Evolutionary conservation across 306 rosid genomes (phyloP), one percentile per base, ranked within the genome.

Genomic region (Sindora glabra): DNA sequence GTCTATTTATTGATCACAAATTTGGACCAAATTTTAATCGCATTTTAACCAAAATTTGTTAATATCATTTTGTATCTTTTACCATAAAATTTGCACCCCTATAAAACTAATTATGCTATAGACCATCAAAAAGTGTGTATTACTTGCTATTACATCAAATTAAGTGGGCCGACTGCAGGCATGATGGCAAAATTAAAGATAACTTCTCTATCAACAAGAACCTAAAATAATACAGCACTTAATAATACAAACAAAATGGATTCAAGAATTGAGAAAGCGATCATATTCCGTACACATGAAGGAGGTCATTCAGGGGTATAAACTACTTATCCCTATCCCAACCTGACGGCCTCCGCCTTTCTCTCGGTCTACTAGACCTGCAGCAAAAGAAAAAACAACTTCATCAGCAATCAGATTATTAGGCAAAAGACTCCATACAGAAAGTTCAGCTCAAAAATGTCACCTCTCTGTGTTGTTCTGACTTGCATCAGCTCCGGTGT

Each of bases 261-360:
- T 48, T 45, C 55, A 78, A 55, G 59, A 44, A 46, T 63, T 54
- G 55, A 53, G n/a, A n/a, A n/a, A n/a, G n/a, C n/a, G n/a, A n/a
- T n/a, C n/a, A n/a, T n/a, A n/a, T n/a, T n/a, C n/a, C n/a, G n/a
- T 29, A 29, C 46, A 42, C 24, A 34, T 23, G 65, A 64, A 25
- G 44, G 47, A 33, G 59, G 63, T n/a, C 47, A 12, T 59, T 56
- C 60, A 69, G 60, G 38, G 34, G 52, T 69, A 51, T 33, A 34
- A 19, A 67, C 74, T 71, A 91, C 36, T 82, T 76, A 67, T 91
- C 98, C 98, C 96, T 76, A 67, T 91, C 98, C 98, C 96, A 91
- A 53, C 98, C 96, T 10, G 98, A 85, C 47, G 88, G 76, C 68
- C 98, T 77, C 62, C 87, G 68, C 81, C 98, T 85, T 72, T 91